Base-by-base conservation (phyloP, 2,329 filamentous ascomycete genomes). In the Penicillium sp. region DNA sequence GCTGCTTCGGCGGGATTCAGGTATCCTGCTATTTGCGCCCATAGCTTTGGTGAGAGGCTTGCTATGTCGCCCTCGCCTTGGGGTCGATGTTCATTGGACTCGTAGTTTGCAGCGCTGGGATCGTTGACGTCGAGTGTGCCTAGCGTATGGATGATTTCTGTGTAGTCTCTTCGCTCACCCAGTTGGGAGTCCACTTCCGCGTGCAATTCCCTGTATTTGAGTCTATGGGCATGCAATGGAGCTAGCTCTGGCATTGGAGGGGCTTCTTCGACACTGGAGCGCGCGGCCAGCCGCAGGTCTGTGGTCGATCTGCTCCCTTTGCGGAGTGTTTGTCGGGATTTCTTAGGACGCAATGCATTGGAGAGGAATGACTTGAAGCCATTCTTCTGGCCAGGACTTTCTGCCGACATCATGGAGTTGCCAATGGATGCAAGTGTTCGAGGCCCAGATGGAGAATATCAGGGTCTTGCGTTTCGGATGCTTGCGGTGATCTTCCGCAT, bases 1-100 rank as follows among this genome's bases (percentile, higher is more conserved):
- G 82, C 81, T 19, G 73, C 72, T 54, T 83, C 82, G n/a, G 74
- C 67, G 8, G 76, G 77, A 37, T 73, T 66, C 19, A 84, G 66
- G 56, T 75, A 75, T 9, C 64, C 67, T 13, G 76, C 69, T 40
- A 84, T 76, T 4, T 60, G 59, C 8, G 69, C 66, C 83, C 83
- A 86, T 4, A 84, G 58, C 4, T 70, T 67, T 2, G 72, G 61
- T 4, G 81, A 69, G 15, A 85, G 67, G 42, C 74, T 79, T 1
- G 75, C 75, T 35, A 85, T 73, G 17, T 78, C 67, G 7, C 63
- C 63, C 53, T 84, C 80, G 8, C 65, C 76, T 2, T 70, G 73
- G 3, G 69, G 63, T 53, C 68, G 69, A 57, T 56, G 60, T 46
- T 63, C 69, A 54, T 66, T 52, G 8, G 66, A 43, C 12, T 53